phyloP scores from a whole-genome alignment of 2,329 filamentous ascomycete species.

The Fusarium citri region DNA sequence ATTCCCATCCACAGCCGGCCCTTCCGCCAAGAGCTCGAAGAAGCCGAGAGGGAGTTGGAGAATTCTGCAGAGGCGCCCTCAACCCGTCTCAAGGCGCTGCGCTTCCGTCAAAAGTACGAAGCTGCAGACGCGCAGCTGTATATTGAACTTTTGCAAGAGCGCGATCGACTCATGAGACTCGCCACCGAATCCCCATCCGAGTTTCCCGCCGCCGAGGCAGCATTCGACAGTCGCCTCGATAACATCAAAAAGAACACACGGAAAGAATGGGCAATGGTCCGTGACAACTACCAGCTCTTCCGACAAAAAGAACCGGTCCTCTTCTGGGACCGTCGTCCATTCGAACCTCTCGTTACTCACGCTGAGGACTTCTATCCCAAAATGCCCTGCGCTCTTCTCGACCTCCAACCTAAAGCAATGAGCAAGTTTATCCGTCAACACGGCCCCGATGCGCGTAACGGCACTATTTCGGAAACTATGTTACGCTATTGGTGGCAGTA shows the following conservation, averaged over 20 bases:
- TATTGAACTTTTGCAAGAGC: slow-evolving; percentile 50
- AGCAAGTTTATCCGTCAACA: slow-evolving; percentile 61
- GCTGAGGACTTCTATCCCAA: slow-evolving; percentile 75
- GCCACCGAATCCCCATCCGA: slow-evolving; percentile 37
- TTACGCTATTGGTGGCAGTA: slow-evolving; percentile 57
- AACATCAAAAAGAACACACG: slow-evolving; percentile 49
- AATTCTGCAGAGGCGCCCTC: slow-evolving; percentile 8
- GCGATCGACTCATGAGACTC: slow-evolving; percentile 43
- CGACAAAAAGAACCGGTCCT: slow-evolving; percentile 64
- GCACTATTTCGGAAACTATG: slow-evolving; percentile 65
- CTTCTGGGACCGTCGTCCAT: slow-evolving; percentile 75
- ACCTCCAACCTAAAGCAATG: slow-evolving; percentile 71
- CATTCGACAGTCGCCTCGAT: slow-evolving; percentile 53
- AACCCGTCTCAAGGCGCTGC: slow-evolving; percentile 46
- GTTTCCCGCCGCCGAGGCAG: slow-evolving; percentile 47
- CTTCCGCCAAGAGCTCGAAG: slow-evolving; percentile 57
- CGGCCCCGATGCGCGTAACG: slow-evolving; percentile 57
- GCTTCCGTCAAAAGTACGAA: slow-evolving; percentile 45
- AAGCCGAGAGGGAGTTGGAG: slow-evolving; percentile 50
- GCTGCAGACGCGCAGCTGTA: slow-evolving; percentile 39
- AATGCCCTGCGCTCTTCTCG: slow-evolving; percentile 68
- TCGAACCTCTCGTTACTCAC: slow-evolving; percentile 73
- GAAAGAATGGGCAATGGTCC: slow-evolving; percentile 54
- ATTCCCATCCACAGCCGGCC: slow-evolving; percentile 52
- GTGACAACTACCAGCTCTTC: slow-evolving; percentile 67